Evolutionary conservation across 1,284 basidiomycete genomes (phyloP).

Genomic region (Naganishia sp.): DNA sequence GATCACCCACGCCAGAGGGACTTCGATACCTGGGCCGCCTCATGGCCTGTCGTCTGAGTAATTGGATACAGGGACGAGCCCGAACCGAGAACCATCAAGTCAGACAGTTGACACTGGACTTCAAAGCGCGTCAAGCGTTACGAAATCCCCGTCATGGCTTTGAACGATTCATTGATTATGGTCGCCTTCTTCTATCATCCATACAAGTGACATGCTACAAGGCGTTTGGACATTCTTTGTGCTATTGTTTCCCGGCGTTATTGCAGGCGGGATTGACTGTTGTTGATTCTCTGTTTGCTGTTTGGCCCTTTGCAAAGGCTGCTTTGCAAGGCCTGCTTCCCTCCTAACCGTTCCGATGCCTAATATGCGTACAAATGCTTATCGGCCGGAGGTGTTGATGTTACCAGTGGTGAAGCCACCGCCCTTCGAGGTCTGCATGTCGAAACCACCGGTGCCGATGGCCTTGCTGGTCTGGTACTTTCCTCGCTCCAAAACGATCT

Average conservation of each 20-base stretch:
- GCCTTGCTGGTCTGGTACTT: slow-evolving; percentile 24
- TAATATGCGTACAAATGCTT: neutral
- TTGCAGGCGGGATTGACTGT: slow-evolving; percentile 1
- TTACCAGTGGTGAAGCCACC: slow-evolving; percentile 16
- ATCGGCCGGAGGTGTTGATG: slow-evolving; percentile 18
- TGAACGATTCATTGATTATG: neutral
- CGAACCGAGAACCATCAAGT: too few species aligned
- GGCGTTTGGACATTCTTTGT: slow-evolving; percentile 1
- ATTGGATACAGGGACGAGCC: too few species aligned
- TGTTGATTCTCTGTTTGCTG: slow-evolving; percentile 9
- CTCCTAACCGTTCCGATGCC: neutral
- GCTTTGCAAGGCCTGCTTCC: slow-evolving; percentile 5
- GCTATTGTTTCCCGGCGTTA: neutral
- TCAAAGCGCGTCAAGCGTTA: too few species aligned
- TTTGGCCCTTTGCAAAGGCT: slow-evolving; percentile 4
- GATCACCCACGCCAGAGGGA: too few species aligned
- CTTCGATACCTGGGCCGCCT: too few species aligned
- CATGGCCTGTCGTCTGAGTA: too few species aligned
- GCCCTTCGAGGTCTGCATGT: slow-evolving; percentile 31
- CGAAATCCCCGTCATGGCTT: too few species aligned
- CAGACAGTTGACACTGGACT: too few species aligned
- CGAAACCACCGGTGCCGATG: slow-evolving; percentile 33
- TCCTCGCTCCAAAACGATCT: slow-evolving; percentile 29
- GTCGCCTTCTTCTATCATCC: slow-evolving; percentile 25
- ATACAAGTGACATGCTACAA: slow-evolving; percentile 21